Evolutionary conservation across 2,329 filamentous ascomycete genomes (phyloP), one percentile per base, ranked within the genome.

Genomic region (Calonectria crousiana): DNA sequence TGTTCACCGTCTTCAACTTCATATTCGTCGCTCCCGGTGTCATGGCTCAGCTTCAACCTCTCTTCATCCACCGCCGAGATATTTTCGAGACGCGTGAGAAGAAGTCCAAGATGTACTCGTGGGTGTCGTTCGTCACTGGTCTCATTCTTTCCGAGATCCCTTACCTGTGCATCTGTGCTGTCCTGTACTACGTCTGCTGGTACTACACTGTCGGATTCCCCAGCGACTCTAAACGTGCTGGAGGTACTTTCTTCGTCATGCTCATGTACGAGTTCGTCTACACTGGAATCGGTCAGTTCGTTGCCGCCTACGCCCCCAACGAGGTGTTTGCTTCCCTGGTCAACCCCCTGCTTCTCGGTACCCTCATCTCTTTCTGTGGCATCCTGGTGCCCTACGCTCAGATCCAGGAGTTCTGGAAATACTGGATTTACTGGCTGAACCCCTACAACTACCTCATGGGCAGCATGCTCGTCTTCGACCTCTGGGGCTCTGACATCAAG

Each of bases 351-450:
- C 67, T 92, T 14, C 84, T 92, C 70, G 87, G 88, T 80, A 82
- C 91, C 51, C 86, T 95, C 3, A 88, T 95, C 11, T 90, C 89
- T 1, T 95, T 96, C 86, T 95, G 93, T 78, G 94, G 94, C 75
- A 93, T 95, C 1, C 86, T 95, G 6, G 93, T 95, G 0, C 93
- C 93, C 0, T 94, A 93, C 76, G 79, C 79, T 0, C 88, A 89
- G 32, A 88, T 95, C 28, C 89, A 91, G 11, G 78, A 83, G 0
- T 95, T 95, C 83, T 95, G 94, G 94, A 85, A 87, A 30, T 89
- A 89, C 76, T 94, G 92, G 91, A 89, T 93, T 6, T 92, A 92
- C 83, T 92, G 86, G 67, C 79, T 91, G 20, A 90, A 92, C 77
- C 91, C 90, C 0, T 92, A 92, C 85, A 91, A 89, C 83, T 92